A percentile compares a stretch with the other conserved stretches of the same genome.
phyloP scores from a whole-genome alignment of 192 early-diverging fungal species.

The Rhizophlyctis rosea region DNA sequence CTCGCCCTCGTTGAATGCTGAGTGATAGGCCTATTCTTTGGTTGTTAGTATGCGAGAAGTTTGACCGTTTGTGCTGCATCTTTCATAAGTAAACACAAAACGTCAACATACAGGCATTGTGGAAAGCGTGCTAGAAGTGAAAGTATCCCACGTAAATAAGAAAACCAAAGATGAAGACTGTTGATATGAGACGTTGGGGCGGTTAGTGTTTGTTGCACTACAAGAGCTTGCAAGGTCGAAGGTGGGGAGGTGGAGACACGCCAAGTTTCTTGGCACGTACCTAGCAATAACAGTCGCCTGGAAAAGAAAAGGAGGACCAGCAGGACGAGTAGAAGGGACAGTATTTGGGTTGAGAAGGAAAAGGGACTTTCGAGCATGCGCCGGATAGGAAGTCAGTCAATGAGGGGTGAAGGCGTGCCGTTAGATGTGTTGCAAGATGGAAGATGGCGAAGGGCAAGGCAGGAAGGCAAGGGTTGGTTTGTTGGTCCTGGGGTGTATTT shows the following conservation, averaged over 20 bases:
- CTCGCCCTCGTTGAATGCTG: conserved; percentile 66
- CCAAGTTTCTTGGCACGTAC: no score
- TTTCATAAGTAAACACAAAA: no score
- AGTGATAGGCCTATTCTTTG: conserved; percentile 74
- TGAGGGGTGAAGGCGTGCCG: no score
- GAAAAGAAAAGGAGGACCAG: background rate
- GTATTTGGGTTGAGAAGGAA: background rate
- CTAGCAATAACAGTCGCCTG: background rate
- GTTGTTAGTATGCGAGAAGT: background rate
- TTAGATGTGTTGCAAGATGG: no score
- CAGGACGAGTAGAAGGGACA: background rate
- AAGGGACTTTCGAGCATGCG: no score
- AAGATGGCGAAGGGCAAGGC: no score
- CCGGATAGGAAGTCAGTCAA: no score
- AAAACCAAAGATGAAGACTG: conserved; percentile 22
- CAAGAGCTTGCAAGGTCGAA: background rate
- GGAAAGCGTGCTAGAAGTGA: conserved; percentile 18
- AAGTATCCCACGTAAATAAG: conserved; percentile 19
- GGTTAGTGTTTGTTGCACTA: background rate
- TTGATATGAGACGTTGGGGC: background rate
- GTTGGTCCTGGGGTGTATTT: no score
- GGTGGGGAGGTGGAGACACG: background rate
- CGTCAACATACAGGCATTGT: no score
- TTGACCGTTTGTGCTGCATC: background rate
- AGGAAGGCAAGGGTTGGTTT: no score